Base-by-base conservation (phyloP, 768 basidiomycete genomes). In the Naganishia antarctica region DNA sequence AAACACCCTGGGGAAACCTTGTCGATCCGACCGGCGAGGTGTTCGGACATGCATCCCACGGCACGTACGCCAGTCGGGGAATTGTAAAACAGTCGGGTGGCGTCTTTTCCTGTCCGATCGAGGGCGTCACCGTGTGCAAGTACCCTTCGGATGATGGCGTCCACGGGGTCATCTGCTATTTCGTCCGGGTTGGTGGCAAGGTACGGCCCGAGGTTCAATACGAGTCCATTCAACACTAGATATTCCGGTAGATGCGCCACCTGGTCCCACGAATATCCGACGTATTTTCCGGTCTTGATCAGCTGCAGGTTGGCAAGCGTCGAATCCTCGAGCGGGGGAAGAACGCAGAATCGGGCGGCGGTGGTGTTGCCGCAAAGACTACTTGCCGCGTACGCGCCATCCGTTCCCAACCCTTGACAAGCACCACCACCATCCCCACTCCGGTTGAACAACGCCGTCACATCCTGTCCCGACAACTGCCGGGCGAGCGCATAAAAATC, bases 1-100 rank as follows among this genome's bases (percentile, higher is more conserved):
- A 97, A 93, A 78, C 96, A 99, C 8, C 94, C 94, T 6, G 96
- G 91, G 0, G 92, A 87, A 73, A 96, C 82, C 79, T 97, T 96
- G 81, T 97, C 96, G 68, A 99, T 97, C 74, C 89, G 88, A 23
- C 96, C 96, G 0, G 92, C 93, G 57, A 84, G 84, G 77, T 96
- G 85, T 71, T 90, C 80, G 59, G 82, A 81, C 59, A 99, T 81
- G 77, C 96, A 99, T 11, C 85, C 83, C 3, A 96, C 82, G 25
- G 89, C 85, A 11, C 81, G 80, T 66, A 83, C 80, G 63, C 90
- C 83, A 60, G 83, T 82, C 6, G 81, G 69, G 47, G 85, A 83
- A 77, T 86, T 87, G 76, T 84, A 86, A 75, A 99, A 94, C 31
- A 91, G 80, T 48, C 88, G 85, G 0, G 94, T 97, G 1, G 85